Base-by-base conservation (phyloP, 805 yeast genomes). In the Candida adriatica region DNA sequence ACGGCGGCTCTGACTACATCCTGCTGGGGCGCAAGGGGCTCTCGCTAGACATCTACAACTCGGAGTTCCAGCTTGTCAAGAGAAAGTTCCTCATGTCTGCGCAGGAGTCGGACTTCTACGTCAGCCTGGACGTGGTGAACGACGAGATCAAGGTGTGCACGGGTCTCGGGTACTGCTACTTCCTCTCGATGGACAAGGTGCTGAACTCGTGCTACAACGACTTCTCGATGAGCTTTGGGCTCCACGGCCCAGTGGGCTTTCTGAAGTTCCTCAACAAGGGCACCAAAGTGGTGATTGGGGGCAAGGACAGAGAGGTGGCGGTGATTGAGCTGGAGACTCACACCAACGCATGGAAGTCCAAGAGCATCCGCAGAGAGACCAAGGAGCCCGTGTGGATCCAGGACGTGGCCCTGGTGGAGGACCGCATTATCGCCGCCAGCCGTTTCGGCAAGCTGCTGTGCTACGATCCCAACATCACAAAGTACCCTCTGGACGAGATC, bases 101-200 rank as follows among this genome's bases (percentile, higher is more conserved):
- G n/a, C 35, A 39, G 13, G 39, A 35, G 4, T 34, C 45, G 5
- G 53, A 48, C 21, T 48, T 48, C 39, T 45, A 45, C 19, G 33
- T 46, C 10, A 31, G 36, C 4, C 9, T 48, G 8, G 37, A 41
- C 15, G 33, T 46, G 6, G 15, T 33, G 7, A 29, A 28, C 2
- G 33, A 24, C 5, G 17, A 31, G 34, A 29, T 48, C 19, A 41
- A 38, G 18, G 47, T 43, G 3, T 46, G 44, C 30, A 45, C 53
- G 5, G 51, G 50, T 9, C 28, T 43, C 8, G 53, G 53, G 13
- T 45, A 41, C n/a, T 43, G 48, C 30, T 48, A 45, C 22, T 48
- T 46, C 29, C 29, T 46, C 2, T 32, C 35, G 1, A 6, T 46
- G 13, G 43, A 38, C 6, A 43, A 31, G 19, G 18, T 48, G 2